Base-by-base conservation (phyloP, 116 monocot species). In the Posidonia oceanica region DNA sequence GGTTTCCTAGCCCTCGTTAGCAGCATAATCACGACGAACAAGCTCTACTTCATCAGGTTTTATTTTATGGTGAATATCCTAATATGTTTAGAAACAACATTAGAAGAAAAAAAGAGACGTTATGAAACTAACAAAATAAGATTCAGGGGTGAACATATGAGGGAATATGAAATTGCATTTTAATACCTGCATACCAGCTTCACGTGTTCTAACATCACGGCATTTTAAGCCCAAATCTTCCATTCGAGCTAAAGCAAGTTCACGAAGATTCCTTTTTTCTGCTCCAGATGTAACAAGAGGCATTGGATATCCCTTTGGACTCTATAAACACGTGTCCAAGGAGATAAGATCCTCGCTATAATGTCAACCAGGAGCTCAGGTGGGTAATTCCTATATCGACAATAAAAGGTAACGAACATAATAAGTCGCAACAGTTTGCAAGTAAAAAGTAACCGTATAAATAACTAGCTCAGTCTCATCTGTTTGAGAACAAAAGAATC, bases 281-380 rank as follows among this genome's bases (percentile, higher is more conserved):
- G 93, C 98, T 64, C 98, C 98, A 66, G 98, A 93, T 22, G 93
- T 88, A 69, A 98, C 98, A 37, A 98, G 80, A 8, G 98, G 98
- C 98, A 98, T 98, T 52, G 98, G 60, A 98, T 98, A 83, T 98
- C 98, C 58, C 98, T 83, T 74, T 98, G 98, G 54, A 98, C 98
- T 81, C 98, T 78, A 73, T 98, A 98, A 57, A 98, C 93, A 60
- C 98, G 93, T 18, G 98, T 98, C 98, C 98, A 98, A 53, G 98
- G 98, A 29, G 98, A 87, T 66, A 98, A 72, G 59, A 98, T 98
- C 80, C 93, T 87, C 15, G 98, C 98, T 66, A 98, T 70, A 59
- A 98, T 87, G 72, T 98, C 98, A 23, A 98, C 98, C 16, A 98
- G 79, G 54, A 90, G 90, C 69, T 98, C 98, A 52, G 98, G 98